phyloP scores from a whole-genome alignment of 176 grass and related monocot genomes.

The Ampelocalamus luodianensis region DNA sequence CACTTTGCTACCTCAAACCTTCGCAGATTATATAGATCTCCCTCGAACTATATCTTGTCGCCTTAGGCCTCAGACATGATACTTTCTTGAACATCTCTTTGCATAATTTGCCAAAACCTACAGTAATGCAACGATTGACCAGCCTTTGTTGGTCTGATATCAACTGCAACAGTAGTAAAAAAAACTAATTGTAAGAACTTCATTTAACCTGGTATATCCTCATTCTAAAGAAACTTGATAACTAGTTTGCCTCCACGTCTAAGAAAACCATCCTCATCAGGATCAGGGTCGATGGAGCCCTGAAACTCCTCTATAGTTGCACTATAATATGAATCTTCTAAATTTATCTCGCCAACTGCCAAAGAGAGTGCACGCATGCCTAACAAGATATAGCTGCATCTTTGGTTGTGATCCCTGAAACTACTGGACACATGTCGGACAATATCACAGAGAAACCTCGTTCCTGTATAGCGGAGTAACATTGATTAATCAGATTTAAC shows the following conservation, averaged over 20 bases:
- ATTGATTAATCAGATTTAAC: background rate
- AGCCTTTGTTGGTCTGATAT: background rate
- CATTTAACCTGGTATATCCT: conserved; percentile 58
- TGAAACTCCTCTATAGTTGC: conserved; percentile 52
- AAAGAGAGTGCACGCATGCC: conserved; percentile 71
- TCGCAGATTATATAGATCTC: conserved; percentile 95
- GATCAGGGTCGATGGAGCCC: conserved; percentile 54
- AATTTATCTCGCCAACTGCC: conserved; percentile 69
- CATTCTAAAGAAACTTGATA: conserved; percentile 78
- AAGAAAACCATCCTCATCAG: conserved; percentile 71
- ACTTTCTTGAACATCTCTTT: conserved; percentile 80
- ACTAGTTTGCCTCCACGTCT: conserved; percentile 69
- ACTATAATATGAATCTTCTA: conserved; percentile 41
- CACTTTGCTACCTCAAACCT: conserved; percentile 57
- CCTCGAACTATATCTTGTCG: conserved; percentile 80
- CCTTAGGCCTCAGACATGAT: conserved; percentile 78
- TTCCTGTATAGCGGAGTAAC: conserved; percentile 47
- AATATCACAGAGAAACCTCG: conserved; percentile 82
- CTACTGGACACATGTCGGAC: conserved; percentile 88
- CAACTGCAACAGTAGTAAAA: no score
- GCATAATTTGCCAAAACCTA: conserved; percentile 87
- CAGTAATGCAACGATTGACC: background rate
- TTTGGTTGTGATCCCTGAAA: conserved; percentile 91
- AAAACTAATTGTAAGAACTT: background rate
- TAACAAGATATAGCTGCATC: conserved; percentile 87